A percentile compares a stretch with the other conserved stretches of the same genome.
These are phyloP conservation scores for Elaeis guineensis DNA, from an alignment of 176 grass and related monocot genomes.

Conservation along the genomic window DNA sequence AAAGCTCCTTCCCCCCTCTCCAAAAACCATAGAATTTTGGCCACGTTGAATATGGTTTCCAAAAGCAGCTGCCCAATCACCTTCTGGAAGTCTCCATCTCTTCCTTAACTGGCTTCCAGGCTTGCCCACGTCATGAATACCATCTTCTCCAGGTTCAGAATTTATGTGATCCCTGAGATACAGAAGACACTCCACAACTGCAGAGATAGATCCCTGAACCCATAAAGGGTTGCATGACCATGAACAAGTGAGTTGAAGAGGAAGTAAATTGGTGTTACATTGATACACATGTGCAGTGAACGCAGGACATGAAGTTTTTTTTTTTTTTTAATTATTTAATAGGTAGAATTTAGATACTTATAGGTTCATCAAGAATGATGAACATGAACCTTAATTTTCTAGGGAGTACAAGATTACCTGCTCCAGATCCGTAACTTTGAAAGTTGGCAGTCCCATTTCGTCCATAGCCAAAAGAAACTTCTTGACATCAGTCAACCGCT, in stretches of 20 bases:
- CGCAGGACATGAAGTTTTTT: too few species aligned
- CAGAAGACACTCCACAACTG: constrained; percentile 14
- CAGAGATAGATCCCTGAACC: constrained; percentile 11
- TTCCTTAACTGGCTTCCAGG: constrained; percentile 9
- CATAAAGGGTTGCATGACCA: not conserved
- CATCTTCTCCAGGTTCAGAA: constrained; percentile 1
- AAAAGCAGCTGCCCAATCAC: not conserved
- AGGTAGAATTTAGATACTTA: too few species aligned
- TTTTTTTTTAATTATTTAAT: too few species aligned
- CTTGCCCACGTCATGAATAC: not conserved
- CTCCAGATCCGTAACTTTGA: constrained; percentile 6
- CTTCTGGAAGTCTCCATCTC: constrained; percentile 19
- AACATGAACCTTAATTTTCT: not conserved
- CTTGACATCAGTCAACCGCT: constrained; percentile 3
- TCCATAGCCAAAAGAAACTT: constrained; percentile 12
- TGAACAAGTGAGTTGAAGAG: not conserved
- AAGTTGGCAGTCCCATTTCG: constrained; percentile 8
- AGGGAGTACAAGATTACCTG: constrained; percentile 1
- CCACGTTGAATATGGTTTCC: not conserved
- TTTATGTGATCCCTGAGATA: constrained; percentile 5
- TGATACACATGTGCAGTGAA: too few species aligned
- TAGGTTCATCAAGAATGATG: not conserved
- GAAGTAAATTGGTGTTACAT: too few species aligned
- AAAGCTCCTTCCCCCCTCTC: constrained; percentile 42
- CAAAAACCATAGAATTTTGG: constrained; percentile 1